Base-by-base conservation (phyloP, 768 basidiomycete species). In the Chalciporus pseudorubinellus region DNA sequence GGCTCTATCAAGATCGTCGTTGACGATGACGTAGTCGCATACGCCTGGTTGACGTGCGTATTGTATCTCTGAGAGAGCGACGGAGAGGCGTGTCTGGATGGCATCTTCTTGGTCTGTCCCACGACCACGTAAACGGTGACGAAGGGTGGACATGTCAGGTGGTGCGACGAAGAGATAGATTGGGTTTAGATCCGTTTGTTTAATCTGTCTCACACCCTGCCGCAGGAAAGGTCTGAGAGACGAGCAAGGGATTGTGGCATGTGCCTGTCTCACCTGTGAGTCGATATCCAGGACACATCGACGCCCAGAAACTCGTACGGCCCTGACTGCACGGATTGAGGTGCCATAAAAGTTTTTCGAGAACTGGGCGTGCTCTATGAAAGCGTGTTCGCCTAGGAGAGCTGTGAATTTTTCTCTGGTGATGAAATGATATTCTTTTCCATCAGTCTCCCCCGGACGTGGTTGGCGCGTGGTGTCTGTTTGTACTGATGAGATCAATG, bases 241-340 rank as follows among this genome's bases (percentile, higher is more conserved):
- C 18, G 46, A 36, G 16, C 16, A n/a, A 3, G 34, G 34, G 7
- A 33, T 13, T 14, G 14, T 7, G 24, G 24, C 5, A 16, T 36
- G 34, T n/a, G n/a, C n/a, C n/a, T 26, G n/a, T n/a, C n/a, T 36
- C 59, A 60, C 92, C 86, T 98, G 95, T 10, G 89, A 86, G 63
- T 98, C 95, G 52, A 98, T 98, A 66, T 98, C 95, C 34, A 98
- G 79, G 52, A 98, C 86, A 66, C 95, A 98, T 12, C 92, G 83
- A 55, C 79, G 81, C 14, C 90, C 92, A 3, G 79, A 74, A 16
- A 77, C 69, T 31, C 82, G 76, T 22, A 97, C 85, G 26, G 78
- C 76, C 29, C 77, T 72, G 26, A 98, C 83, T 19, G 93, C 84
- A 55, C 82, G 77, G 55, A 85, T 84, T 58, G 87, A 92, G 5